Conservation (phyloP, 2,329 filamentous ascomycete species). For the Chaetothyriales sp. region DNA sequence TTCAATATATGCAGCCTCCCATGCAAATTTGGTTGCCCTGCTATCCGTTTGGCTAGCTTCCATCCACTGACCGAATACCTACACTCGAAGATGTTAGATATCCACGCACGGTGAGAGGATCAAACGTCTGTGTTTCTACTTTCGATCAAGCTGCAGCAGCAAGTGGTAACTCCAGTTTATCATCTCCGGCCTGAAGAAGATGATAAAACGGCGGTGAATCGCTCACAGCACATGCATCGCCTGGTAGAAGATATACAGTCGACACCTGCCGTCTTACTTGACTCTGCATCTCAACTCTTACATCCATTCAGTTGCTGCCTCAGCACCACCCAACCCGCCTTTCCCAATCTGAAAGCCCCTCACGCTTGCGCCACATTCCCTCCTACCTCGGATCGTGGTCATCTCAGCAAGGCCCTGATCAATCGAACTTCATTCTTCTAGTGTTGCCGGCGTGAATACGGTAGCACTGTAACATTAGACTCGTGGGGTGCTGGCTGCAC, state of each 20-base stretch:
- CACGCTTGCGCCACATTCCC: neutral
- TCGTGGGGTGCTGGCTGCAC: neutral
- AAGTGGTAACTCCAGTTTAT: slow-evolving; percentile 8
- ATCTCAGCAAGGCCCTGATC: neutral
- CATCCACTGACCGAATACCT: slow-evolving; percentile 12
- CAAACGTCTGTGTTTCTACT: slow-evolving; percentile 14
- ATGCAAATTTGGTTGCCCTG: slow-evolving; percentile 11
- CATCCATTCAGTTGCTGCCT: neutral
- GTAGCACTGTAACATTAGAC: too few relatives aligned
- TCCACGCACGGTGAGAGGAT: slow-evolving; percentile 3
- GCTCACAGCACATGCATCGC: neutral
- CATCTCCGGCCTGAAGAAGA: slow-evolving; percentile 3
- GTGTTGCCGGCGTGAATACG: neutral
- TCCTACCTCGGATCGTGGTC: neutral
- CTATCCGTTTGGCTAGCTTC: slow-evolving; percentile 15
- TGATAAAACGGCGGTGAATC: neutral
- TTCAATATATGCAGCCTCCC: slow-evolving; percentile 13
- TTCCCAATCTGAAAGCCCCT: neutral
- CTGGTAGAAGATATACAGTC: neutral
- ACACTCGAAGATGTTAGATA: slow-evolving; percentile 11
- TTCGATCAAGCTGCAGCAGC: slow-evolving; percentile 11
- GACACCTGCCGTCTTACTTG: slow-evolving; percentile 1
- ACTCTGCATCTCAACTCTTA: slow-evolving; percentile 2
- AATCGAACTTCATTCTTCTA: neutral
- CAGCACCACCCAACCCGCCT: neutral